Base-by-base conservation (phyloP, 73 alveolate genomes). In the Stentor coeruleus region DNA sequence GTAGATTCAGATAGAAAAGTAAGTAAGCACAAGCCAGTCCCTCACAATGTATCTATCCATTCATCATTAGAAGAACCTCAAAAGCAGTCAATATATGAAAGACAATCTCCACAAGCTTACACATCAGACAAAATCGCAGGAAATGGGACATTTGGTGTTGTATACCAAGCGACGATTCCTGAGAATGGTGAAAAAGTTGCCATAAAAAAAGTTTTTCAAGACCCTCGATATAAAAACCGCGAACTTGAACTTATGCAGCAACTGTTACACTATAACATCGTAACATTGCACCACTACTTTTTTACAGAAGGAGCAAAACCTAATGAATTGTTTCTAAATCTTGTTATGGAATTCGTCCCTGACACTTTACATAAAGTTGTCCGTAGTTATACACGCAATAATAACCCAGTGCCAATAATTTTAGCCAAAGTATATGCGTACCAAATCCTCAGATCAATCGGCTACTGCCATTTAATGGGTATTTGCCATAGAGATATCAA, bases 311-410 rank as follows among this genome's bases (percentile, higher is more conserved):
- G 96, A 15, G 97, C 88, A 79, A 59, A 91, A 66, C 93, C 92
- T 0, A 97, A 90, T 35, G 98, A 94, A 86, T 89, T 82, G 72
- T 96, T 88, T 89, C 82, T 96, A 76, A 92, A 96, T 89, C 94
- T 88, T 3, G 96, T 96, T 74, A 96, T 94, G 98, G 99, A 92
- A 83, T 96, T 90, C 90, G 86, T 92, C 42, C 99, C 99, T 41
- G 97, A 91, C 76, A 88, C 96, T 3, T 88, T 88, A 26, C 87
- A 91, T 58, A 85, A 96, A 41, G 92, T 92, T 33, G 82, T 94
- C 57, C 85, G 89, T 59, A 90, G 88, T 42, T 91, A 89, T 87
- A 89, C 59, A 28, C 93, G 94, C 87, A 83, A 86, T 82, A 81
- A 90, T 82, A 85, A 91, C 75, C 89, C 84, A 73, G 87, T 96